Evolutionary conservation across 2,329 filamentous ascomycete genomes (phyloP).

Genomic region (Ilyonectria sp.): DNA sequence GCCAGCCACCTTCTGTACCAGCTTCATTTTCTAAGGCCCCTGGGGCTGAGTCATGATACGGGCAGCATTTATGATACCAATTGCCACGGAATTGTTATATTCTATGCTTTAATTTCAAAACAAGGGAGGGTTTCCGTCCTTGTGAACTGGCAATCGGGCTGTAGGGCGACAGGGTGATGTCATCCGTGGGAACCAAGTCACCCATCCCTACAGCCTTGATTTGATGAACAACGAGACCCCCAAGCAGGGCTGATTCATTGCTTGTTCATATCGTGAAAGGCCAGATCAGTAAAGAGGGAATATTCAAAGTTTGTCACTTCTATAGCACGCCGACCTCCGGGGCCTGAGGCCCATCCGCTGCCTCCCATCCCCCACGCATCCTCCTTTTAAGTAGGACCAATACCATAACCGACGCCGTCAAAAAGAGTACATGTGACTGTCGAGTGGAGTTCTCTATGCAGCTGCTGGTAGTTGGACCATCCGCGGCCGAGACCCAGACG

Average conservation of each 20-base stretch:
- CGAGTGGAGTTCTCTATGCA: constrained; percentile 47
- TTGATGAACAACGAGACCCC: background rate
- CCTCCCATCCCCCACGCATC: background rate
- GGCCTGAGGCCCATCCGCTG: constrained; percentile 8
- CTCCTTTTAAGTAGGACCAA: constrained; percentile 26
- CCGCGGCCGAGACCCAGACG: constrained; percentile 43
- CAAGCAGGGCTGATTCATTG: background rate
- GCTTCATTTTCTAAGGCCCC: background rate
- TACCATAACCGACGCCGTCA: constrained; percentile 43
- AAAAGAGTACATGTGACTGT: constrained; percentile 36
- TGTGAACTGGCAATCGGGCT: background rate
- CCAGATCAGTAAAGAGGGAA: constrained; percentile 9
- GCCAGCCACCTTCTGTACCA: constrained; percentile 8
- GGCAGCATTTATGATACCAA: background rate
- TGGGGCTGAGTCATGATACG: background rate
- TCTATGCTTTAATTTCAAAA: background rate
- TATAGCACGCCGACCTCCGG: constrained; percentile 23
- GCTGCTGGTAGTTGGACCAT: constrained; percentile 33
- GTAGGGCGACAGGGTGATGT: background rate
- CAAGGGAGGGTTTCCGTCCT: background rate
- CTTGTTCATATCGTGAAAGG: background rate
- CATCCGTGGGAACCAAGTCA: background rate
- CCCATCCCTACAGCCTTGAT: background rate
- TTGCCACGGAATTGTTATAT: background rate
- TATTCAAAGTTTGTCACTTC: constrained; percentile 21